Evolutionary conservation across 495 filamentous ascomycete species (phyloP), one percentile per base, ranked within the genome.

Genomic region (Talaromyces stipitatus): DNA sequence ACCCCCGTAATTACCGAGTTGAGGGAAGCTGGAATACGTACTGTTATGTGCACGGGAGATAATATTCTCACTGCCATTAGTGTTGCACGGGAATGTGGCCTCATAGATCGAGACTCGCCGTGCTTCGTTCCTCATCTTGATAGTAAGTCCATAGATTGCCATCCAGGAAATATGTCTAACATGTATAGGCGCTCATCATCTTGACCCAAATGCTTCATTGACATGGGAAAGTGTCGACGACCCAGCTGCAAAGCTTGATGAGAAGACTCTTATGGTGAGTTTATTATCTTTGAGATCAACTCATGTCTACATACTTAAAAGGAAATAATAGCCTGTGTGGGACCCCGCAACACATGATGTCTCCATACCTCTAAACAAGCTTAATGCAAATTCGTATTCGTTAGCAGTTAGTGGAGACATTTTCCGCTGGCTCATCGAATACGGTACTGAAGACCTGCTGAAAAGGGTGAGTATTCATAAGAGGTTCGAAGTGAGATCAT

Each of bases 41-140:
- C 86, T 30, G 83, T 96, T 54, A 99, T 99, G 95, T 95, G 94
- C 60, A 99, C 95, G 0, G 95, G 95, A 50, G 95, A 99, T 73
- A 99, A 99, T 58, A 97, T 99, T 57, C 77, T 97, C 41, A 99
- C 95, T 14, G 95, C 95, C 14, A 88, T 99, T 62, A 96, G 92
- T 66, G 95, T 99, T 59, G 94, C 92, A 5, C 84, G 91, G 62
- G 92, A 99, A 67, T 97, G 94, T 70, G 79, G 84, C 55, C 77
- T 99, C 57, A 84, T 99, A 54, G 84, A 89, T 58, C 81, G 76
- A 55, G 82, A 82, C 46, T 88, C 91, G 3, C 88, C 91, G 55
- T 96, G 92, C 68, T 99, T 95, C 61, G 85, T 96, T 6, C 91
- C 95, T 14, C 90, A 90, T 68, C 92, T 97, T 68, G 84, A 95